Conservation (phyloP, 2,329 filamentous ascomycete species). For the Exophiala mesophila region DNA sequence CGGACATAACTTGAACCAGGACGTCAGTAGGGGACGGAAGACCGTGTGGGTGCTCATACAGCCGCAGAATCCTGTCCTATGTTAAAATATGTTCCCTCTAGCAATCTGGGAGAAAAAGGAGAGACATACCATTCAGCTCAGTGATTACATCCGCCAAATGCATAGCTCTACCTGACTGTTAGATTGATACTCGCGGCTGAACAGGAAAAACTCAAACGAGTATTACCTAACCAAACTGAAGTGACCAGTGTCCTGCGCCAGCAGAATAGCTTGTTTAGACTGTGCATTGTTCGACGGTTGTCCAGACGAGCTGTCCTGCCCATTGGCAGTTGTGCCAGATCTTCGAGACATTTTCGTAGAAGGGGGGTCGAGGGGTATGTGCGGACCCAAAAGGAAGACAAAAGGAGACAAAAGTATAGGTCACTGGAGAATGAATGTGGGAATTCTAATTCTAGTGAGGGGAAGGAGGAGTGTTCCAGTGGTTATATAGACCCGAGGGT, state of each 20-base stretch:
- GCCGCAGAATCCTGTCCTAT: conserved; percentile 45
- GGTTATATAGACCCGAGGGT: too few relatives aligned
- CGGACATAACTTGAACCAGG: conserved; percentile 66
- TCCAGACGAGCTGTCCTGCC: conserved; percentile 14
- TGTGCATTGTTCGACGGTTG: conserved; percentile 33
- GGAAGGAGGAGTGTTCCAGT: neutral
- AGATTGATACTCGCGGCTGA: conserved; percentile 1
- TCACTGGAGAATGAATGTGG: neutral
- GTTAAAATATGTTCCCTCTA: too few relatives aligned
- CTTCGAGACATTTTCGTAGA: conserved; percentile 25
- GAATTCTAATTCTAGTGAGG: too few relatives aligned
- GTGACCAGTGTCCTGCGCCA: conserved; percentile 45
- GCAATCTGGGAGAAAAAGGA: too few relatives aligned
- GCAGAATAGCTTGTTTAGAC: conserved; percentile 47
- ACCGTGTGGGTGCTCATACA: conserved; percentile 32
- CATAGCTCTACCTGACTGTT: conserved; percentile 41
- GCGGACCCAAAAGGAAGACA: neutral
- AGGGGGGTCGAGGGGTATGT: neutral
- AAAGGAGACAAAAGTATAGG: conserved; percentile 1
- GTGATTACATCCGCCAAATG: conserved; percentile 49
- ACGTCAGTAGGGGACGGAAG: conserved; percentile 21
- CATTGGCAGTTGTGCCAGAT: conserved; percentile 18
- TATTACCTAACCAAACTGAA: conserved; percentile 49
- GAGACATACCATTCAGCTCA: conserved; percentile 43
- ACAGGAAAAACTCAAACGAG: too few relatives aligned